These are phyloP conservation scores for Epicoccum sorghinum DNA, from an alignment of 2,329 filamentous ascomycete species.

Conservation along the genomic window DNA sequence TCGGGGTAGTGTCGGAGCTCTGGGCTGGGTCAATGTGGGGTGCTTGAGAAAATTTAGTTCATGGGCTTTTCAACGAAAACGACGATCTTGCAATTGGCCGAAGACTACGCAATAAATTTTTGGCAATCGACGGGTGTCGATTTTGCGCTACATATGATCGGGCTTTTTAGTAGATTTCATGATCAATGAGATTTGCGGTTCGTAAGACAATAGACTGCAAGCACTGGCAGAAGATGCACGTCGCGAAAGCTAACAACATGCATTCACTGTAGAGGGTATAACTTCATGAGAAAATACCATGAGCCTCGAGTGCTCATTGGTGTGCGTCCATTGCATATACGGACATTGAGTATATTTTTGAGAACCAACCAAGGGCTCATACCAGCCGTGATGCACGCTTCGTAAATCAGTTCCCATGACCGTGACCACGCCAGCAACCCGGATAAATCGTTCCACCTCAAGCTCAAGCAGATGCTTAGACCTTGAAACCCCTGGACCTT, in stretches of 20 bases:
- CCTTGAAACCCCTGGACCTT: conserved; percentile 99
- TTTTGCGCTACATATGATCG: background rate
- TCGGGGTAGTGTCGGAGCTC: conserved; percentile 21
- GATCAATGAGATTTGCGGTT: background rate
- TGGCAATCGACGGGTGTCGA: background rate
- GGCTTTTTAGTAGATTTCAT: background rate
- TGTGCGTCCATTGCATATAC: conserved; percentile 43
- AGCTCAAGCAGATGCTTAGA: conserved; percentile 66
- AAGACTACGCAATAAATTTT: background rate
- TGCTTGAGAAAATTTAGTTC: conserved; percentile 32
- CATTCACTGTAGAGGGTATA: conserved; percentile 9
- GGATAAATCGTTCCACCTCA: conserved; percentile 43
- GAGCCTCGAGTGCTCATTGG: conserved; percentile 42
- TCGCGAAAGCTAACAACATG: conserved; percentile 5
- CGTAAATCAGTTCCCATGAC: conserved; percentile 44
- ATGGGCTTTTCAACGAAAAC: conserved; percentile 20
- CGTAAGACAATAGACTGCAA: background rate
- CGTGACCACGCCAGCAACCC: conserved; percentile 47
- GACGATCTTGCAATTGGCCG: conserved; percentile 7
- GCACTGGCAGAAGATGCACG: background rate
- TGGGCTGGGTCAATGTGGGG: conserved; percentile 31
- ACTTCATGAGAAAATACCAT: conserved; percentile 39
- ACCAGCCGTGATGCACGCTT: conserved; percentile 47
- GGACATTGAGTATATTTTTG: conserved; percentile 48
- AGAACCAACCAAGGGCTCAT: conserved; percentile 39